Conservation (phyloP, 2,329 filamentous ascomycete genomes). For the Xylariaceae sp. region DNA sequence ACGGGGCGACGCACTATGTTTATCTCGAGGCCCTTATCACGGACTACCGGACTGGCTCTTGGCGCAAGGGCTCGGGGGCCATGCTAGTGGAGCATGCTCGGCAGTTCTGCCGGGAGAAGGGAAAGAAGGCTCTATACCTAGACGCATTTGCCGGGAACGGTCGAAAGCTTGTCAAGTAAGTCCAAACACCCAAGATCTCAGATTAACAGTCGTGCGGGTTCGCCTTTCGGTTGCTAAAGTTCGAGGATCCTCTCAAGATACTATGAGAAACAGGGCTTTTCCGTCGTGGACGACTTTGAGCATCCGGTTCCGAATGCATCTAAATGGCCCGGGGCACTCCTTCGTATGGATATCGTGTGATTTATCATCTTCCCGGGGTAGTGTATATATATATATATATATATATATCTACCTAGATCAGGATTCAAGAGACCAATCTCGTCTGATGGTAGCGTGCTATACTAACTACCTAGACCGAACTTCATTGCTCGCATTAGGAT, state of each 20-base stretch:
- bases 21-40: conserved; percentile 18
- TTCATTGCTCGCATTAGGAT: too few relatives aligned
- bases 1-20: conserved; percentile 10
- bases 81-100: conserved; percentile 10
- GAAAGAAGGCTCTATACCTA: conserved; percentile 4
- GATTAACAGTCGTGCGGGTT: not conserved
- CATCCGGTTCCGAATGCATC: not conserved
- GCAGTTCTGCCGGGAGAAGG: conserved; percentile 4
- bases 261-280: conserved; percentile 14
- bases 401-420: too few relatives aligned
- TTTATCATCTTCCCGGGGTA: not conserved
- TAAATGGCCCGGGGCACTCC: conserved; percentile 5
- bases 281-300: conserved; percentile 7
- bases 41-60: conserved; percentile 11
- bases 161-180: conserved; percentile 16
- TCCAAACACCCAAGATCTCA: not conserved
- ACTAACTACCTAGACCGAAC: too few relatives aligned
- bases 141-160: conserved; percentile 15
- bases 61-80: conserved; percentile 16
- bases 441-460: too few relatives aligned
- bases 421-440: too few relatives aligned
- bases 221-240: not conserved
- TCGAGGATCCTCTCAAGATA: conserved; percentile 1
- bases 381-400: too few relatives aligned
- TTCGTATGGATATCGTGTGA: conserved; percentile 1